Conservation (phyloP, 2,329 filamentous ascomycete species). For the Orbilia blumenaviensis region DNA sequence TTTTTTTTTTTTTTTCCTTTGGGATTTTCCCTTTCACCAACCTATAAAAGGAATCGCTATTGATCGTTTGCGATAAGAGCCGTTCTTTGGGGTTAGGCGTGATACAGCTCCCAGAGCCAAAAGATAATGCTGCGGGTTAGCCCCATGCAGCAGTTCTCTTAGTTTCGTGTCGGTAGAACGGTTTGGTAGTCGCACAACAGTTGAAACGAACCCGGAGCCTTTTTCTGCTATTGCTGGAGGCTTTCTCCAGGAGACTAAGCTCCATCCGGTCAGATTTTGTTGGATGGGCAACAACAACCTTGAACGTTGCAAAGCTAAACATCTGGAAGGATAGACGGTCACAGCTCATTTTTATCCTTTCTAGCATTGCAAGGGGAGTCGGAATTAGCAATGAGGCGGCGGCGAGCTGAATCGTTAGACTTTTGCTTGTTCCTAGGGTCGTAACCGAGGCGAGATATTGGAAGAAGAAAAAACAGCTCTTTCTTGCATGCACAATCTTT, state of each 20-base stretch:
- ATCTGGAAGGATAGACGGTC: conserved; percentile 28
- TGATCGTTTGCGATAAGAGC: conserved; percentile 49
- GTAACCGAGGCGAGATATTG: conserved; percentile 19
- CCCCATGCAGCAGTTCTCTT: conserved; percentile 36
- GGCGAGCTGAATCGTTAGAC: conserved; percentile 21
- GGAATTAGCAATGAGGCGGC: conserved; percentile 4
- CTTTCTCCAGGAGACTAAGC: conserved; percentile 20
- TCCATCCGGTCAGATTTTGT: conserved; percentile 34
- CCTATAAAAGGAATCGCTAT: conserved; percentile 49
- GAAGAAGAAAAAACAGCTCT: background rate
- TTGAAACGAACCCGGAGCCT: conserved; percentile 25
- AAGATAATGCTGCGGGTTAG: conserved; percentile 46
- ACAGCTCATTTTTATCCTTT: conserved; percentile 43
- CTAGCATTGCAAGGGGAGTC: conserved; percentile 24
- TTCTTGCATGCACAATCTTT: conserved; percentile 41
- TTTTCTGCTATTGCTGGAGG: conserved; percentile 13
- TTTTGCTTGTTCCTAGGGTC: conserved; percentile 4
- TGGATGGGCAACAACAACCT: conserved; percentile 32
- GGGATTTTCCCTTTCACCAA: conserved; percentile 18
- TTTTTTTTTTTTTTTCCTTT: conserved; percentile 20
- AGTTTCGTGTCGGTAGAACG: conserved; percentile 42
- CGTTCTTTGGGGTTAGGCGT: conserved; percentile 34
- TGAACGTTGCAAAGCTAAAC: conserved; percentile 50
- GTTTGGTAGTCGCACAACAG: conserved; percentile 49
- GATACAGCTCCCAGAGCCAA: background rate